These are phyloP conservation scores for Ophiosphaerella herpotricha DNA, from an alignment of 2,329 filamentous ascomycete genomes.

Conservation along the genomic window DNA sequence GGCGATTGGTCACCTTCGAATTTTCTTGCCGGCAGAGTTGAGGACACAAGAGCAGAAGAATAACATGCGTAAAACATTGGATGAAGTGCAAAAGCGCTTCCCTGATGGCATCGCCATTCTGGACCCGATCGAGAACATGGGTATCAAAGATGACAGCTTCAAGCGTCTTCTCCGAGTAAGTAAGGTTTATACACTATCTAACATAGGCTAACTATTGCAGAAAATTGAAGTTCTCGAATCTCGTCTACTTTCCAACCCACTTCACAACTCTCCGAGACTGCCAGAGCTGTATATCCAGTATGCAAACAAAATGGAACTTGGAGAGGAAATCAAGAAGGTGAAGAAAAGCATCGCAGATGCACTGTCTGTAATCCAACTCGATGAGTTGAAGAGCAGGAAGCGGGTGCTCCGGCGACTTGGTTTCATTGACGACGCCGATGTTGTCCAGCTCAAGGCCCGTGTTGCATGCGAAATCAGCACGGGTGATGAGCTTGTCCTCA, in stretches of 20 bases:
- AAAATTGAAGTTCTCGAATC: conserved; percentile 98
- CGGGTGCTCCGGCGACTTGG: conserved; percentile 90
- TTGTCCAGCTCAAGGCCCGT: conserved; percentile 94
- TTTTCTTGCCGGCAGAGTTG: conserved; percentile 81
- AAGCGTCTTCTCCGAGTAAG: conserved; percentile 78
- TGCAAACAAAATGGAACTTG: conserved; percentile 74
- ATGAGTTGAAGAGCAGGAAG: conserved; percentile 95
- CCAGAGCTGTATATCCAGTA: conserved; percentile 88
- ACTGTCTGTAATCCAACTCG: conserved; percentile 86
- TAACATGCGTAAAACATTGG: conserved; percentile 67
- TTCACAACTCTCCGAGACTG: conserved; percentile 87
- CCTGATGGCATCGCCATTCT: conserved; percentile 87
- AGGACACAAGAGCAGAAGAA: conserved; percentile 70
- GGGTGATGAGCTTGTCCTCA: conserved; percentile 90
- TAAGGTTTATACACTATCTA: neutral
- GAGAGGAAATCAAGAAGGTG: conserved; percentile 79
- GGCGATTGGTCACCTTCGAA: conserved; percentile 78
- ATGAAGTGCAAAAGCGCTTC: conserved; percentile 84
- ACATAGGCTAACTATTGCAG: conserved; percentile 47
- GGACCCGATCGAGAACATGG: conserved; percentile 96
- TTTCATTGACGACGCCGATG: conserved; percentile 94
- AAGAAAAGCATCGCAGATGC: conserved; percentile 87
- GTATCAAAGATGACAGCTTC: conserved; percentile 88
- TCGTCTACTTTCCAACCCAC: conserved; percentile 81
- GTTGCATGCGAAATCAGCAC: conserved; percentile 98